phyloP scores from a whole-genome alignment of 2,329 filamentous ascomycete species.

The Trichoderma asperellum region DNA sequence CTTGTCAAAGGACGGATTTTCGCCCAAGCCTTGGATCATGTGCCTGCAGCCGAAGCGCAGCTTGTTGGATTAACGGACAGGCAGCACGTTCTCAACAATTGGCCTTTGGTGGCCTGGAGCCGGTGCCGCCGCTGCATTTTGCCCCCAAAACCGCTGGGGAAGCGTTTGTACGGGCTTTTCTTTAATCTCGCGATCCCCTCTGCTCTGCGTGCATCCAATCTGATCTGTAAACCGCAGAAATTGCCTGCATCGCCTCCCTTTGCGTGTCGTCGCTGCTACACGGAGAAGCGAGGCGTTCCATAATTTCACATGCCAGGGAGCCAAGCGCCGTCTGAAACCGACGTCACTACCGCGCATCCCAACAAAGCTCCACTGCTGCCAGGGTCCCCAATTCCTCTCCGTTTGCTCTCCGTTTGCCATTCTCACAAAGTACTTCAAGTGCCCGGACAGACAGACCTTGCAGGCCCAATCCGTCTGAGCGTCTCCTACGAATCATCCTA shows the following conservation, averaged over 20 bases:
- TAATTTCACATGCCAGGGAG: slow-evolving; percentile 27
- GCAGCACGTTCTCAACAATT: slow-evolving; percentile 29
- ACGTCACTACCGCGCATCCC: slow-evolving; percentile 24
- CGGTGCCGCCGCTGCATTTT: slow-evolving; percentile 7
- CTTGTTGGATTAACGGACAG: slow-evolving; percentile 26
- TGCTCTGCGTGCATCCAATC: neutral
- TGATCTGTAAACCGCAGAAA: neutral
- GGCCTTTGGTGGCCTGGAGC: slow-evolving; percentile 2
- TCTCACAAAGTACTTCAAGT: slow-evolving; percentile 13
- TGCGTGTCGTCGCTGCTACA: slow-evolving; percentile 1
- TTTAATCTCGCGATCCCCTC: neutral
- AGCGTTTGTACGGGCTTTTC: neutral
- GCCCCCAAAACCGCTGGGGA: neutral
- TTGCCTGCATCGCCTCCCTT: neutral
- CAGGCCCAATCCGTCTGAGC: slow-evolving; percentile 7
- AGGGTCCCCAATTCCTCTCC: slow-evolving; percentile 19
- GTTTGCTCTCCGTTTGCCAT: slow-evolving; percentile 17
- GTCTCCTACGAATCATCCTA: neutral
- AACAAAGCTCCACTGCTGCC: slow-evolving; percentile 23
- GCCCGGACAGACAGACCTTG: slow-evolving; percentile 16
- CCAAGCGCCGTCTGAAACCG: slow-evolving; percentile 23
- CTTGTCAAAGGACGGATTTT: slow-evolving; percentile 25
- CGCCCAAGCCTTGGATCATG: slow-evolving; percentile 26
- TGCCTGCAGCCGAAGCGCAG: slow-evolving; percentile 21
- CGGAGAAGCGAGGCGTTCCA: slow-evolving; percentile 3